Evolutionary conservation across 2,329 filamentous ascomycete genomes (phyloP).

Genomic region (Monosporascus sp.): DNA sequence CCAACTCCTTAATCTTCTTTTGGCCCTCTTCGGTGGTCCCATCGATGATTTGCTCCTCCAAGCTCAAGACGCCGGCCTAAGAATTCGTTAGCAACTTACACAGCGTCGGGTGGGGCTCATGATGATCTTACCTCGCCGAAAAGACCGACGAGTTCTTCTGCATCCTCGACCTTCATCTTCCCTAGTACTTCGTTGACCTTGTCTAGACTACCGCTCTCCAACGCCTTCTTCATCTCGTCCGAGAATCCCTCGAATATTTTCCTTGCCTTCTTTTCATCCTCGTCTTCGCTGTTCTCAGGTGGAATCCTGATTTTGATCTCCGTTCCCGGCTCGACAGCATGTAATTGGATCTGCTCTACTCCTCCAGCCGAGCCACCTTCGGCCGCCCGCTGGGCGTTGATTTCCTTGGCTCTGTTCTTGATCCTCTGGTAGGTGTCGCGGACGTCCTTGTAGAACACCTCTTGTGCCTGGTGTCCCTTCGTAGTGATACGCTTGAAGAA

Average conservation of each 20-base stretch:
- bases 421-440: slow-evolving; percentile 82
- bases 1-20: slow-evolving; percentile 70
- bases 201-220: slow-evolving; percentile 86
- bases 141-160: slow-evolving; percentile 77
- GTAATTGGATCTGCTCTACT: slow-evolving; percentile 94
- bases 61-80: slow-evolving; percentile 76
- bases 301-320: slow-evolving; percentile 86
- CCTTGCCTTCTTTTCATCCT: slow-evolving; percentile 57
- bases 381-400: slow-evolving; percentile 49
- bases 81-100: slow-evolving; percentile 18
- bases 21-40: slow-evolving; percentile 84
- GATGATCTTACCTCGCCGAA: slow-evolving; percentile 57
- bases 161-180: slow-evolving; percentile 82
- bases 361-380: slow-evolving; percentile 51
- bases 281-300: slow-evolving; percentile 59
- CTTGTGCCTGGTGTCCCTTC: slow-evolving; percentile 80
- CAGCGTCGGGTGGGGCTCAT: slow-evolving; percentile 7
- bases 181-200: slow-evolving; percentile 83
- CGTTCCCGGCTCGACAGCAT: slow-evolving; percentile 89
- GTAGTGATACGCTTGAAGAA: slow-evolving; percentile 98
- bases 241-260: slow-evolving; percentile 80
- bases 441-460: slow-evolving; percentile 89
- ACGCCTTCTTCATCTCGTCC: slow-evolving; percentile 71
- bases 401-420: slow-evolving; percentile 67
- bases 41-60: slow-evolving; percentile 93